These are phyloP conservation scores for Raffaelea ambrosiae DNA, from an alignment of 2,329 filamentous ascomycete species.

Conservation along the genomic window DNA sequence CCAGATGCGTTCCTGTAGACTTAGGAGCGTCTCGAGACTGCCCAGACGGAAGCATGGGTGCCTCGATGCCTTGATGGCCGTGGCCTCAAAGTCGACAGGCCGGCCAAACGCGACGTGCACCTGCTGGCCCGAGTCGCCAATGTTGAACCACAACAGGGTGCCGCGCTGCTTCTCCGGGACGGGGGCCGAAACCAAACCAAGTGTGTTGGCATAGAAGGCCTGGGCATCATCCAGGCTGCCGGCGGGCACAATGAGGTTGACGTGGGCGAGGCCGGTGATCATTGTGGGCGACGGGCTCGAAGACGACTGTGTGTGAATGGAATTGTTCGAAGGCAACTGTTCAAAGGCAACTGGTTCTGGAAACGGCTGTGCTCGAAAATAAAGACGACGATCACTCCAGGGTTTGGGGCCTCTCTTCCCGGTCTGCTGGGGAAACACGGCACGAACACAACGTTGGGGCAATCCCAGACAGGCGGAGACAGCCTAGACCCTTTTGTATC, in stretches of 20 bases:
- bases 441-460: too few species aligned
- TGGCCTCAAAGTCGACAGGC: slow-evolving; percentile 18
- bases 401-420: too few species aligned
- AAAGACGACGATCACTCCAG: too few species aligned
- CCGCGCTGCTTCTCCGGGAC: slow-evolving; percentile 44
- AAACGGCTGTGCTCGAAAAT: too few species aligned
- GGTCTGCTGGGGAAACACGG: too few species aligned
- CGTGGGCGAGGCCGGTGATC: slow-evolving; percentile 29
- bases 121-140: slow-evolving; percentile 44
- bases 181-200: slow-evolving; percentile 42
- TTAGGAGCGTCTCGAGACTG: slow-evolving; percentile 35
- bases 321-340: too few species aligned
- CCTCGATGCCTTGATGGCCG: slow-evolving; percentile 27
- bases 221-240: slow-evolving; percentile 42
- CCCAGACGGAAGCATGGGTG: slow-evolving; percentile 52
- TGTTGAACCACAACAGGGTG: slow-evolving; percentile 52
- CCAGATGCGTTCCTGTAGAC: slow-evolving; percentile 39
- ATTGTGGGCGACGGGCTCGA: too few species aligned
- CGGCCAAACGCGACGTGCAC: slow-evolving; percentile 44
- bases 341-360: too few species aligned
- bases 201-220: slow-evolving; percentile 46
- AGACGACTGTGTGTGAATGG: too few species aligned
- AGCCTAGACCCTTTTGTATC: too few species aligned
- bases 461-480: too few species aligned
- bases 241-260: slow-evolving; percentile 49